These are phyloP conservation scores for Penicillium sp. DNA, from an alignment of 2,329 filamentous ascomycete genomes.

Conservation along the genomic window DNA sequence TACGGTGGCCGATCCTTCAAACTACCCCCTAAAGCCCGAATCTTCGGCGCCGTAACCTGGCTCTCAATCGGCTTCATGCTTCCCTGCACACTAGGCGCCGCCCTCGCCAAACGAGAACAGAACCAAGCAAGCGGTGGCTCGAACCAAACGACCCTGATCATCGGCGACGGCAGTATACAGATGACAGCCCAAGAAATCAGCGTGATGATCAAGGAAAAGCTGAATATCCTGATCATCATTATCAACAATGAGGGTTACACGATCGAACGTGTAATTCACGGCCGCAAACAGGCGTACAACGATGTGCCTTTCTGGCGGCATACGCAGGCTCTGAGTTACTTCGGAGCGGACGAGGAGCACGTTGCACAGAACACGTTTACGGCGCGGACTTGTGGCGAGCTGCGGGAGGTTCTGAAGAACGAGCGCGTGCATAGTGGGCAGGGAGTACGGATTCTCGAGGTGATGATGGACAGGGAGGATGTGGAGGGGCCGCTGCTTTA, in stretches of 20 bases:
- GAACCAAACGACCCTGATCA: constrained; percentile 56
- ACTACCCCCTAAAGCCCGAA: constrained; percentile 49
- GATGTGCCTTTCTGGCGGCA: constrained; percentile 56
- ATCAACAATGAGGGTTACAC: constrained; percentile 62
- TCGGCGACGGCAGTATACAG: constrained; percentile 64
- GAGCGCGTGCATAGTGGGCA: constrained; percentile 38
- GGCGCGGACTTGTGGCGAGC: constrained; percentile 48
- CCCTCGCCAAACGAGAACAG: constrained; percentile 47
- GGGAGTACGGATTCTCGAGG: constrained; percentile 44
- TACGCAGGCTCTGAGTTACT: constrained; percentile 49
- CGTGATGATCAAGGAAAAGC: constrained; percentile 58
- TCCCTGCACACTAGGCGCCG: constrained; percentile 55
- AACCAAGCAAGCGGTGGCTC: constrained; percentile 22
- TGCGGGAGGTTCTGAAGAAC: constrained; percentile 41
- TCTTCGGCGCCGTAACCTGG: constrained; percentile 57
- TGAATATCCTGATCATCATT: constrained; percentile 52
- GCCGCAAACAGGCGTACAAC: constrained; percentile 54
- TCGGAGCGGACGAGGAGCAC: constrained; percentile 43
- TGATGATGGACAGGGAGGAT: constrained; percentile 42
- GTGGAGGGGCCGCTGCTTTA: constrained; percentile 32
- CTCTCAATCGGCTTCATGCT: constrained; percentile 62
- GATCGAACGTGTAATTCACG: constrained; percentile 59
- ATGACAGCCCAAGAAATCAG: constrained; percentile 66
- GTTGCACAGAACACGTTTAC: constrained; percentile 42
- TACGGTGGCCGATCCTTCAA: constrained; percentile 54